Evolutionary conservation across 495 filamentous ascomycete species (phyloP).

Genomic region (Talaromyces wortmannii): DNA sequence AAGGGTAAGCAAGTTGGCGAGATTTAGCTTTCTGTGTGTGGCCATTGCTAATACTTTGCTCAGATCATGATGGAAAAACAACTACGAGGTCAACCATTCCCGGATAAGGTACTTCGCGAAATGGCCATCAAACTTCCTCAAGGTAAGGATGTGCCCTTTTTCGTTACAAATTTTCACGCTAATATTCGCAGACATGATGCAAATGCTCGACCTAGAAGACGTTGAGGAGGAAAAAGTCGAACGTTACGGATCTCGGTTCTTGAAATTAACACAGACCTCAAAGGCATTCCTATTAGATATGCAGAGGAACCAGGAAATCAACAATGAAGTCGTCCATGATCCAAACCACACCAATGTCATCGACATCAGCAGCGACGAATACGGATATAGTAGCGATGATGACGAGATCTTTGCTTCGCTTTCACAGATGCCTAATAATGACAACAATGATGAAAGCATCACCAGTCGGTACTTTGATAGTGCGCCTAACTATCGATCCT

Average conservation of each 20-base stretch:
- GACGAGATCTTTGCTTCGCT: conserved; percentile 31
- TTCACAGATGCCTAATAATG: conserved; percentile 27
- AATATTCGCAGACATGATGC: conserved; percentile 22
- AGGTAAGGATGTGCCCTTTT: conserved; percentile 22
- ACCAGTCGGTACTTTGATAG: conserved; percentile 42
- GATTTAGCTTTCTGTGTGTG: background rate
- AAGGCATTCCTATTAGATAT: conserved; percentile 54
- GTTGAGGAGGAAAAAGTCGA: conserved; percentile 66
- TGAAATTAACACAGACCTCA: conserved; percentile 54
- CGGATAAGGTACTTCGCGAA: conserved; percentile 68
- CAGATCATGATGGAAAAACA: conserved; percentile 55
- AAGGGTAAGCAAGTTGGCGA: conserved; percentile 28
- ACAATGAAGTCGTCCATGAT: conserved; percentile 40
- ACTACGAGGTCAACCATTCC: conserved; percentile 63
- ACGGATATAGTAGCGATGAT: conserved; percentile 32
- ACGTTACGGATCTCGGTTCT: conserved; percentile 59
- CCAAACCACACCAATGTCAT: conserved; percentile 61
- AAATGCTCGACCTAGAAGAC: conserved; percentile 60
- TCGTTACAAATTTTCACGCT: background rate
- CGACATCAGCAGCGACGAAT: conserved; percentile 58
- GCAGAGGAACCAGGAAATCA: conserved; percentile 39
- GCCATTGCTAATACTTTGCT: conserved; percentile 10
- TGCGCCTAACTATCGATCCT: conserved; percentile 16
- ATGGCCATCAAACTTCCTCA: conserved; percentile 78
- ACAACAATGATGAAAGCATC: conserved; percentile 23